Conservation (phyloP, 1,284 basidiomycete species). For the Cystobasidium slooffiae region DNA sequence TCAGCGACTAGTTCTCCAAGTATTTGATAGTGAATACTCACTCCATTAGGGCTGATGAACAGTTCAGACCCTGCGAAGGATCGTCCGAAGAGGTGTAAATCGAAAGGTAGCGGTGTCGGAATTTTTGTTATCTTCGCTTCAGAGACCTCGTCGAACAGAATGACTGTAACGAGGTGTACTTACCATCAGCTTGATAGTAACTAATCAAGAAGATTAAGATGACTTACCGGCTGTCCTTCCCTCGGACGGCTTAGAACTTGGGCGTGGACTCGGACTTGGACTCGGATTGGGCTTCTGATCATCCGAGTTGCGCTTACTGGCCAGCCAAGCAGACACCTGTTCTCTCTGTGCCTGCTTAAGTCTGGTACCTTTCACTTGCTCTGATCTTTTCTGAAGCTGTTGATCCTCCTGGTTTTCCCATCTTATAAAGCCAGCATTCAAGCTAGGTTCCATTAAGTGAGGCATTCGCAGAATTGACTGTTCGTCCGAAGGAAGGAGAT, state of each 20-base stretch:
- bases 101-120: background rate
- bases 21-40: background rate
- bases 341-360: background rate
- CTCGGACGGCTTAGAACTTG: background rate
- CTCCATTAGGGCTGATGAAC: conserved; percentile 1
- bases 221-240: background rate
- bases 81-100: background rate
- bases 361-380: background rate
- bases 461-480: too few species aligned
- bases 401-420: too few species aligned
- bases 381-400: background rate
- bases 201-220: background rate
- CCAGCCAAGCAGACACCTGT: background rate
- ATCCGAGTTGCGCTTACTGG: background rate
- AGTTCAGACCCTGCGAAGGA: background rate
- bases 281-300: background rate
- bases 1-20: background rate
- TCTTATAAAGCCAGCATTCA: too few species aligned
- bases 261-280: background rate
- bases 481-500: too few species aligned
- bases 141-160: background rate
- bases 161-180: background rate
- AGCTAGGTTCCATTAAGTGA: too few species aligned
- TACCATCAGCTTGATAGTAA: background rate
- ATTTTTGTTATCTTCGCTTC: background rate